A percentile compares a stretch with the other conserved stretches of the same genome.
Evolutionary conservation across 352 stramenopile genomes (phyloP).

Genomic region (Globisporangium perplexum): DNA sequence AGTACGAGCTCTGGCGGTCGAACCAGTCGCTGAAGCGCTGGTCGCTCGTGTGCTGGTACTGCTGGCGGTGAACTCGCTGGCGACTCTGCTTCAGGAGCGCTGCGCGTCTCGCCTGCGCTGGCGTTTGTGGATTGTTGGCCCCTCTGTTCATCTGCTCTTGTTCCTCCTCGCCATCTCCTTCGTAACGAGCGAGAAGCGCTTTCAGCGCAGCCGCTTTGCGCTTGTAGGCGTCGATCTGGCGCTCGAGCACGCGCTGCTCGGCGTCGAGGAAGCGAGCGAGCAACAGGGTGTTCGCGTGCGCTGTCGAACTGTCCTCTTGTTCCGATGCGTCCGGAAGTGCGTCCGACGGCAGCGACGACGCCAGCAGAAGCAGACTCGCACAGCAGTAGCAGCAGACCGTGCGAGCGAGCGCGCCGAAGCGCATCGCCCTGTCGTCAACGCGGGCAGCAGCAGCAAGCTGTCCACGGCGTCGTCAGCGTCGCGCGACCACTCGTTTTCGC

Average conservation of each 20-base stretch:
- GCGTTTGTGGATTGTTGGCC: background rate
- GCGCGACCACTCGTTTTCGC: background rate
- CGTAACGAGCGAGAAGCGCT: conserved; percentile 1
- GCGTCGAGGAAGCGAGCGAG: background rate
- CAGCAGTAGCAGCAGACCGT: background rate
- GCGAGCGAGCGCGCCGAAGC: background rate
- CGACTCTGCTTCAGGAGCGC: background rate
- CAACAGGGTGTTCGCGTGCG: background rate
- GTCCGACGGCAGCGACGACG: background rate
- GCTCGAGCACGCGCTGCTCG: conserved; percentile 1
- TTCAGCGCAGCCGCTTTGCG: conserved; percentile 4
- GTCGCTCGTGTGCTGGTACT: conserved; percentile 1
- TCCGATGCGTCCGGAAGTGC: background rate
- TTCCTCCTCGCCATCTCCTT: background rate
- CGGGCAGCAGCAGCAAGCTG: no score
- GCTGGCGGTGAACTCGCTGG: conserved; percentile 6
- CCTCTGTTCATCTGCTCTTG: background rate
- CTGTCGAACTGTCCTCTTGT: background rate
- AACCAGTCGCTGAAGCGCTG: conserved; percentile 16
- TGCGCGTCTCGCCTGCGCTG: background rate
- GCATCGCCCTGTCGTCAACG: background rate
- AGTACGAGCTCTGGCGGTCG: conserved; percentile 4
- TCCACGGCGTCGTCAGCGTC: no score
- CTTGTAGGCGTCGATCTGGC: conserved; percentile 4
- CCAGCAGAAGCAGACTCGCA: background rate